Conservation (phyloP, 257 asterid species). For the Solanum lycopersicoides region DNA sequence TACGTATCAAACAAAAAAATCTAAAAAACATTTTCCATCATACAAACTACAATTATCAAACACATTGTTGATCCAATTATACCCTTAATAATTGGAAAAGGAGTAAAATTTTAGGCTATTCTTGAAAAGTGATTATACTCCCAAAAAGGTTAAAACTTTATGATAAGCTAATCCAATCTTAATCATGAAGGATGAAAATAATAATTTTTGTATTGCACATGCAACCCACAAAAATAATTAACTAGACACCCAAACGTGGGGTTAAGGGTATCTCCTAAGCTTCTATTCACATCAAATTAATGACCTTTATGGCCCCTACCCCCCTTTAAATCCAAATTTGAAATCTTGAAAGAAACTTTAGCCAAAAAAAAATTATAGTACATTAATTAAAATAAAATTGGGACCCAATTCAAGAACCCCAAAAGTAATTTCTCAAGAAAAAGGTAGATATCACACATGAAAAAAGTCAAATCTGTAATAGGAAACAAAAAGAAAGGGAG, state of each 20-base stretch:
- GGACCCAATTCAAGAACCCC: conserved; percentile 15
- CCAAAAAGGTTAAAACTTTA: conserved; percentile 2
- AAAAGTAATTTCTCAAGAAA: not conserved
- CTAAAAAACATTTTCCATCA: not conserved
- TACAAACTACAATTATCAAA: not conserved
- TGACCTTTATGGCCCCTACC: not conserved
- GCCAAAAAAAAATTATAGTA: conserved; percentile 3
- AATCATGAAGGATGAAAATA: conserved; percentile 19
- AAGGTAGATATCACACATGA: not conserved
- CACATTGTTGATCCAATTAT: not conserved
- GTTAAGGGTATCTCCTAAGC: not conserved
- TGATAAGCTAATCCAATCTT: conserved; percentile 26
- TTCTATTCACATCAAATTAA: not conserved
- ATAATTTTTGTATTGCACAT: conserved; percentile 24
- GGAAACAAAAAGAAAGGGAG: not conserved
- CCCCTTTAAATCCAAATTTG: not conserved
- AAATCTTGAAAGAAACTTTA: not conserved
- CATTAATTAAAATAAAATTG: not conserved
- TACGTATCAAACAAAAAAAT: not conserved
- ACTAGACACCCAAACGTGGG: not conserved
- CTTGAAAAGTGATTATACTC: conserved; percentile 6
- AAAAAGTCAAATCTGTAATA: conserved; percentile 22
- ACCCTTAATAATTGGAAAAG: not conserved
- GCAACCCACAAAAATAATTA: conserved; percentile 12
- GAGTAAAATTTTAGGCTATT: not conserved